Conservation (phyloP, 176 grass and related monocot genomes). For the Poa pratensis region DNA sequence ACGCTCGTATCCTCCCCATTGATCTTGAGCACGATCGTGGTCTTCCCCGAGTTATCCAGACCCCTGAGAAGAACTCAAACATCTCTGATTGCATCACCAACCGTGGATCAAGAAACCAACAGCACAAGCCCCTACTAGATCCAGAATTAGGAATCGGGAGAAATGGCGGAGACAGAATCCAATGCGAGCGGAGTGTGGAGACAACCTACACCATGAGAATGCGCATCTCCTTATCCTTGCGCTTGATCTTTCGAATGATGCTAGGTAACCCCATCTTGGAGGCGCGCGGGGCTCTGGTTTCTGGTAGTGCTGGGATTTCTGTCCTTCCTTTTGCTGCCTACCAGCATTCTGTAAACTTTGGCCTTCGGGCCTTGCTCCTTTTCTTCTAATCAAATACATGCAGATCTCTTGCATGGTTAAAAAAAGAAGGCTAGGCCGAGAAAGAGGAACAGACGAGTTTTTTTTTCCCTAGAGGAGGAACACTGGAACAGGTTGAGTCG, state of each 20-base stretch:
- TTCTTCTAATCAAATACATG: too few species aligned
- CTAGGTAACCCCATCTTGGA: constrained; percentile 75
- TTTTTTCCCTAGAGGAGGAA: too few species aligned
- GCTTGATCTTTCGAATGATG: constrained; percentile 92
- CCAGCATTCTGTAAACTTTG: too few species aligned
- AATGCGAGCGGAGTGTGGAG: background rate
- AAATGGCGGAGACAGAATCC: background rate
- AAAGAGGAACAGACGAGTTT: too few species aligned
- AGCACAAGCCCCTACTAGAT: background rate
- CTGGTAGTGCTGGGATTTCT: too few species aligned
- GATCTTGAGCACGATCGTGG: constrained; percentile 82
- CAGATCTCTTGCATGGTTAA: too few species aligned
- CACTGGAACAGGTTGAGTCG: too few species aligned
- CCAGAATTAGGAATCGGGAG: background rate
- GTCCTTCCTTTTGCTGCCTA: too few species aligned
- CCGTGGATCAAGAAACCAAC: background rate
- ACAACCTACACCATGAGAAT: constrained; percentile 92
- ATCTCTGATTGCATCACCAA: background rate
- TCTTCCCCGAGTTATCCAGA: constrained; percentile 90
- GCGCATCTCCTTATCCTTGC: constrained; percentile 95
- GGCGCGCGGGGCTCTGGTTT: background rate
- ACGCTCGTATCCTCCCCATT: constrained; percentile 91
- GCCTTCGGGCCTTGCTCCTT: too few species aligned
- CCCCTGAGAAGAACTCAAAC: constrained; percentile 50
- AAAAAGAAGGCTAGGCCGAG: too few species aligned